Evolutionary conservation across 179 eudicot species (phyloP).

Genomic region (Heliamphora pulchella): DNA sequence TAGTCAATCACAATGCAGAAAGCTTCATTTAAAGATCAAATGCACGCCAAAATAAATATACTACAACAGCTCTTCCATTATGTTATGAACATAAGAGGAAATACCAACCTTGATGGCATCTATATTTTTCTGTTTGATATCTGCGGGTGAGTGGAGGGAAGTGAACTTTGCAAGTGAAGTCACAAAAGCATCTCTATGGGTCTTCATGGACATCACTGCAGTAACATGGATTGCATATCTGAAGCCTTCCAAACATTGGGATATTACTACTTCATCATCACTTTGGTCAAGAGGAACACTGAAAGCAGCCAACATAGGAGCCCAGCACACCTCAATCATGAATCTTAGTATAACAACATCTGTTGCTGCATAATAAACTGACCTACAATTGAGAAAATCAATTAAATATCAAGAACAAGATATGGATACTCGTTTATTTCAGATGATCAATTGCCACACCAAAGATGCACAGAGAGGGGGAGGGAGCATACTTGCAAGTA

Average conservation of each 20-base stretch:
- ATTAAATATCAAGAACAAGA: constrained; percentile 24
- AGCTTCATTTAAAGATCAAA: constrained; percentile 5
- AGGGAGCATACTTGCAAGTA: background rate
- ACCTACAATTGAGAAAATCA: constrained; percentile 54
- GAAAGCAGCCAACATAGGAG: constrained; percentile 99
- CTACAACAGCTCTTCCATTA: background rate
- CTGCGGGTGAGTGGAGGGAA: constrained; percentile 95
- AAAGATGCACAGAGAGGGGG: background rate
- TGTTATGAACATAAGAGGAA: background rate
- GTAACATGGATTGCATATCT: constrained; percentile 93
- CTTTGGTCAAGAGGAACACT: constrained; percentile 99
- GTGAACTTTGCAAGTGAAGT: constrained; percentile 94
- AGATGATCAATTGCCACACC: background rate
- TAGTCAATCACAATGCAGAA: background rate
- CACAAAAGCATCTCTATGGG: constrained; percentile 97
- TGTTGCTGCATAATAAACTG: constrained; percentile 97
- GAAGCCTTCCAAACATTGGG: constrained; percentile 87
- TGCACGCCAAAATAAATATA: background rate
- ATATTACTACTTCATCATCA: constrained; percentile 73
- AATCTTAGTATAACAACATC: constrained; percentile 88
- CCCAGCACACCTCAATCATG: constrained; percentile 99
- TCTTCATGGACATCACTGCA: constrained; percentile 97
- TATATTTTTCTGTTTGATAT: constrained; percentile 89
- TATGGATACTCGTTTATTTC: constrained; percentile 3
- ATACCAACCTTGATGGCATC: constrained; percentile 61